A percentile compares a stretch with the other conserved stretches of the same genome.
phyloP scores from a whole-genome alignment of 495 filamentous ascomycete species.

The Aspergillus funiculosus region DNA sequence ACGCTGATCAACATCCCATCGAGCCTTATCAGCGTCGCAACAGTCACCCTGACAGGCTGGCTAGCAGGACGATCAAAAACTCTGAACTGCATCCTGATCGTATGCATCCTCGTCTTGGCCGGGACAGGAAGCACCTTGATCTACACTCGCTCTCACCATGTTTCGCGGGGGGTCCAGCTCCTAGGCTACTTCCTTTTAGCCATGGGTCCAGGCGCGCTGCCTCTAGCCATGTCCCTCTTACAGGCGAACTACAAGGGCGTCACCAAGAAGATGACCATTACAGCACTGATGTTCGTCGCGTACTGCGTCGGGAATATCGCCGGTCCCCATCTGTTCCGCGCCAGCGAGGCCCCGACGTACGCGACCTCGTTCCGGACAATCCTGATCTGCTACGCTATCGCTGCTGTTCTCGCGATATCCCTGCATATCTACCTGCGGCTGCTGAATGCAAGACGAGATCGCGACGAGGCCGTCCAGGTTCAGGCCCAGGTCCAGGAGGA shows the following conservation, averaged over 20 bases:
- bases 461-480: too few species aligned
- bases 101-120: slow-evolving; percentile 24
- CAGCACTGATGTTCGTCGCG: slow-evolving; percentile 38
- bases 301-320: slow-evolving; percentile 40
- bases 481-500: too few species aligned
- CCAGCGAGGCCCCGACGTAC: slow-evolving; percentile 32
- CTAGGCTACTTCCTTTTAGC: slow-evolving; percentile 55
- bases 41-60: slow-evolving; percentile 35
- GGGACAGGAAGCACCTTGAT: slow-evolving; percentile 57
- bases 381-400: slow-evolving; percentile 47
- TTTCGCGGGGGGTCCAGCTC: slow-evolving; percentile 46
- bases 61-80: slow-evolving; percentile 29
- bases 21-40: slow-evolving; percentile 35
- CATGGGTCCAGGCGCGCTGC: slow-evolving; percentile 50
- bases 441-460: slow-evolving; percentile 34
- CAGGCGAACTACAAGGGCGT: slow-evolving; percentile 58
- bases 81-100: slow-evolving; percentile 30
- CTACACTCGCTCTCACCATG: slow-evolving; percentile 46
- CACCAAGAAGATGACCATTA: slow-evolving; percentile 57
- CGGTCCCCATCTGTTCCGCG: slow-evolving; percentile 37
- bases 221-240: slow-evolving; percentile 50
- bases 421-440: slow-evolving; percentile 40
- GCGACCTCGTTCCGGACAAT: slow-evolving; percentile 47
- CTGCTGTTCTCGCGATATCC: slow-evolving; percentile 31
- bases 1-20: slow-evolving; percentile 40